Base-by-base conservation (phyloP, 257 asterid genomes). In the Rhazya stricta region DNA sequence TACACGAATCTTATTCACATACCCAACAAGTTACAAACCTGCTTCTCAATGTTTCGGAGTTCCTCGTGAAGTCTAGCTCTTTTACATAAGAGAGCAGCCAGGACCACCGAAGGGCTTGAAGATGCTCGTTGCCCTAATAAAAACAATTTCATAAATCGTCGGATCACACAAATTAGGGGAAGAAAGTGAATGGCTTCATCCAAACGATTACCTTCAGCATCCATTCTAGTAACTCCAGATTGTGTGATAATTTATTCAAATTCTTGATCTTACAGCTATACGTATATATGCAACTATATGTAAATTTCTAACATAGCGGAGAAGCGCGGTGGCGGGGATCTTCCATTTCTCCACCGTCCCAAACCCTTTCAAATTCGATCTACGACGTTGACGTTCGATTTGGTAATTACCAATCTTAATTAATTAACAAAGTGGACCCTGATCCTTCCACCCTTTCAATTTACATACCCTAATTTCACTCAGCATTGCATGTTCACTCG, bases 1-100 rank as follows among this genome's bases (percentile, higher is more conserved):
- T 30, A 30, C 15, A 74, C 46, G 18, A 23, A n/a, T 1, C n/a
- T 41, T 36, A 16, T 13, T 1, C 70, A 1, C 21, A 4, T 9
- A 3, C 7, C 39, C 23, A 68, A 42, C 57, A 7, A 3, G n/a
- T 25, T 42, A 70, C 29, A 68, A 76, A 94, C 99, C 96, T 92
- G 99, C 62, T 91, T 95, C 70, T 95, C 99, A 58, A 92, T 90
- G 83, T 53, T 87, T 27, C 95, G 91, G 71, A 95, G 96, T 71
- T 95, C 98, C 73, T 95, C 98, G 29, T 95, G 96, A 70, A 95
- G 90, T 76, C 91, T 95, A 74, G 93, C 87, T 85, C 98, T 85
- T 84, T 92, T 91, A 68, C 85, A 80, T 56, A 95, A 78, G 1
- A 88, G 87, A 53, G 97, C 84, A 53, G 93, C 83, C 72, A 91